A percentile compares a stretch with the other conserved stretches of the same genome.
These are phyloP conservation scores for Xylariaceae sp. DNA, from an alignment of 2,329 filamentous ascomycete genomes.

Conservation along the genomic window DNA sequence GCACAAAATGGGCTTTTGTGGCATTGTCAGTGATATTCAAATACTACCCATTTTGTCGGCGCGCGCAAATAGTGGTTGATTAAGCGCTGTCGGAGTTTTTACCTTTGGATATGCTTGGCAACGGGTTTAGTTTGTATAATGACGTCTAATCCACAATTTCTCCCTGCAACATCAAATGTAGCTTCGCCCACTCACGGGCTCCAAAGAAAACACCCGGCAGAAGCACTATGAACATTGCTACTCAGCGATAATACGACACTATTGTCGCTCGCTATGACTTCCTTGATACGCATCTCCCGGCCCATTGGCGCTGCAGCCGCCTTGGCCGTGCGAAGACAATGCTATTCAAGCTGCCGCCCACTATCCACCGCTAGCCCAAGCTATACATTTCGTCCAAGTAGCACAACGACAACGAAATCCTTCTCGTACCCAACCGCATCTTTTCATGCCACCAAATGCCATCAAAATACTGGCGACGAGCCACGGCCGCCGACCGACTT, in stretches of 20 bases:
- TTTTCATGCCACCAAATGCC: constrained; percentile 35
- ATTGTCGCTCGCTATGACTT: constrained; percentile 35
- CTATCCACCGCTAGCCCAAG: constrained; percentile 15
- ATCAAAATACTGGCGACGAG: constrained; percentile 29
- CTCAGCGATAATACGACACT: constrained; percentile 5
- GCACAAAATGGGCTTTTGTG: background rate
- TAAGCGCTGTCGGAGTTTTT: too few species aligned
- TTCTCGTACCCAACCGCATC: constrained; percentile 17
- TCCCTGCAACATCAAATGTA: constrained; percentile 7
- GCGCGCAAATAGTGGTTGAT: background rate
- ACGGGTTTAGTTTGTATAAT: constrained; percentile 25
- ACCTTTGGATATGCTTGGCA: too few species aligned
- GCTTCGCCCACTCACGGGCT: constrained; percentile 21
- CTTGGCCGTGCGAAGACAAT: constrained; percentile 25
- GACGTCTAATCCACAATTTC: constrained; percentile 37
- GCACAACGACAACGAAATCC: constrained; percentile 7
- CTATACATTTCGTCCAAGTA: background rate
- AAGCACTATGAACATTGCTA: constrained; percentile 14
- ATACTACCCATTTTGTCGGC: background rate
- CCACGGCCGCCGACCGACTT: constrained; percentile 67
- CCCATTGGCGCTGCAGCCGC: constrained; percentile 20
- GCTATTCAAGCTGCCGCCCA: constrained; percentile 16
- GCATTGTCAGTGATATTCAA: background rate
- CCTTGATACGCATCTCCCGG: constrained; percentile 29
- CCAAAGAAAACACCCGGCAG: background rate